These are phyloP conservation scores for Trichophyton rubrum DNA, from an alignment of 2,329 filamentous ascomycete species.

Conservation along the genomic window DNA sequence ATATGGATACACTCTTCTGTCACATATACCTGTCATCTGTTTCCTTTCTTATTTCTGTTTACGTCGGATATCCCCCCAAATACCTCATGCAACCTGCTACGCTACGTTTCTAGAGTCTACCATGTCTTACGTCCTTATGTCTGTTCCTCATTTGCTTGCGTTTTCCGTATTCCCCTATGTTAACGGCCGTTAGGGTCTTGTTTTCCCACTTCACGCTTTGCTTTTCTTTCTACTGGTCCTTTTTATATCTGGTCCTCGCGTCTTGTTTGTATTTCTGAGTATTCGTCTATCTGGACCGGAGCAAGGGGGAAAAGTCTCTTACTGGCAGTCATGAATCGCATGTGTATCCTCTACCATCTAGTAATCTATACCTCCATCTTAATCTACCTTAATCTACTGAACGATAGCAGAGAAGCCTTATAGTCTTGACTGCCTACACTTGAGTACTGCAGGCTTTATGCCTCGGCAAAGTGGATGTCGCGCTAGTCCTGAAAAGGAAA, in stretches of 20 bases:
- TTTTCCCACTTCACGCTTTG: background rate
- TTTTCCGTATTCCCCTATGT: background rate
- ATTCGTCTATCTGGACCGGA: background rate
- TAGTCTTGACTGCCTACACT: no score
- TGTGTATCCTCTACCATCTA: background rate
- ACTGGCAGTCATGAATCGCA: background rate
- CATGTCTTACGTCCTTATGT: background rate
- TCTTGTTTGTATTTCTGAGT: background rate
- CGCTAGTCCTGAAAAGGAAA: background rate
- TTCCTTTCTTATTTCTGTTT: no score
- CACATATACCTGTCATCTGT: conserved; percentile 2
- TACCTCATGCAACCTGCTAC: background rate
- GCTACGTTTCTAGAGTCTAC: background rate
- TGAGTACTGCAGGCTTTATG: background rate
- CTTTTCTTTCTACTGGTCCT: background rate
- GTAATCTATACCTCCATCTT: background rate
- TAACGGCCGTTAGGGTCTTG: background rate
- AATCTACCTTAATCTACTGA: background rate
- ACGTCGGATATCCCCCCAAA: background rate
- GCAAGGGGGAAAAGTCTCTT: background rate
- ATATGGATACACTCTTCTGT: background rate
- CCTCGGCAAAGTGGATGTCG: background rate
- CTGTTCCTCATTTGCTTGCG: no score
- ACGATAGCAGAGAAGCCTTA: no score
- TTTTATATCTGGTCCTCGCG: background rate